phyloP scores from a whole-genome alignment of 768 basidiomycete species.

The Boletus barrowsii region DNA sequence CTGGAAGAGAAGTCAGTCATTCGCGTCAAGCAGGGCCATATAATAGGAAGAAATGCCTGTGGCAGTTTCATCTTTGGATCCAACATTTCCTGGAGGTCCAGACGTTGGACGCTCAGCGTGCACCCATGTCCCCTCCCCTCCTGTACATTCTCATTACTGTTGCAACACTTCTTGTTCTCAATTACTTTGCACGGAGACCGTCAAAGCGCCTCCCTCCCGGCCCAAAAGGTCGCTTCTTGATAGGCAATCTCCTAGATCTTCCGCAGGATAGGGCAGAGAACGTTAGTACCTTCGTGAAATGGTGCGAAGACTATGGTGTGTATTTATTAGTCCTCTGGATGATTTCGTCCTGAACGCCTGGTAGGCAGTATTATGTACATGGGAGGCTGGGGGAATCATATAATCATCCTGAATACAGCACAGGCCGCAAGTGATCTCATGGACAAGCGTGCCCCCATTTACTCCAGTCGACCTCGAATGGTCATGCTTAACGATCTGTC shows the following conservation, averaged over 20 bases:
- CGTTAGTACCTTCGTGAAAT: not conserved
- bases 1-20: too few species aligned
- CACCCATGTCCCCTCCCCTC: not conserved
- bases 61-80: too few species aligned
- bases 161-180: not conserved
- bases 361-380: not conserved
- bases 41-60: too few species aligned
- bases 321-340: not conserved
- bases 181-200: not conserved
- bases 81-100: too few species aligned
- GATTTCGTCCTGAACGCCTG: not conserved
- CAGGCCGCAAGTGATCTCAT: conserved; percentile 2
- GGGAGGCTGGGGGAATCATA: not conserved
- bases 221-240: not conserved
- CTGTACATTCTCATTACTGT: not conserved
- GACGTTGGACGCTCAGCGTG: not conserved
- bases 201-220: not conserved
- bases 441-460: conserved; percentile 4
- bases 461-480: not conserved
- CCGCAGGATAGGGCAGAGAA: not conserved
- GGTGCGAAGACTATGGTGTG: not conserved
- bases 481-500: conserved; percentile 5
- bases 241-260: not conserved
- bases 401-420: not conserved
- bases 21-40: too few species aligned